These are phyloP conservation scores for Rhexocercosporidium sp. DNA, from an alignment of 2,329 filamentous ascomycete species.

Conservation along the genomic window DNA sequence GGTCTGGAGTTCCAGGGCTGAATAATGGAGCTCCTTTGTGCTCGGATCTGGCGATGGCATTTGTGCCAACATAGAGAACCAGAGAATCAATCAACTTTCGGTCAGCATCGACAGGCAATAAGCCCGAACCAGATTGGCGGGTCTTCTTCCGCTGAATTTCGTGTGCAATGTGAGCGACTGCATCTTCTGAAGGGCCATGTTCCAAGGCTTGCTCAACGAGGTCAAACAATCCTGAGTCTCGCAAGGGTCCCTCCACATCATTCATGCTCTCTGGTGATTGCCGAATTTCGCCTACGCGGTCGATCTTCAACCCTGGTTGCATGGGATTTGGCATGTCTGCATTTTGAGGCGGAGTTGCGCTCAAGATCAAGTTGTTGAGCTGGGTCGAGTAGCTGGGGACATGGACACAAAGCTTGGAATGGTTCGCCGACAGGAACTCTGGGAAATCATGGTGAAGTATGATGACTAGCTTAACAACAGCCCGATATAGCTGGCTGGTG, in stretches of 20 bases:
- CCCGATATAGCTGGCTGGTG: slow-evolving; percentile 84
- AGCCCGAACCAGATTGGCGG: slow-evolving; percentile 68
- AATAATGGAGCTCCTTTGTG: slow-evolving; percentile 68
- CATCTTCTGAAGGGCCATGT: slow-evolving; percentile 70
- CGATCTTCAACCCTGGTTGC: slow-evolving; percentile 74
- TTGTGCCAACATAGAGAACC: slow-evolving; percentile 79
- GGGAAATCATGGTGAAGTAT: slow-evolving; percentile 93
- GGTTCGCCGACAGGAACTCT: slow-evolving; percentile 88
- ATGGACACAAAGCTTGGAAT: slow-evolving; percentile 78
- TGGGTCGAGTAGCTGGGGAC: slow-evolving; percentile 87
- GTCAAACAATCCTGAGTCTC: slow-evolving; percentile 59
- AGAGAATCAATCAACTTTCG: slow-evolving; percentile 77
- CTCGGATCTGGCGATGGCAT: slow-evolving; percentile 66
- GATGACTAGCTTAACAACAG: slow-evolving; percentile 79
- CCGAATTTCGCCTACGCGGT: slow-evolving; percentile 76
- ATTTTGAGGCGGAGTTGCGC: slow-evolving; percentile 72
- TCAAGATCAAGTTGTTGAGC: slow-evolving; percentile 85
- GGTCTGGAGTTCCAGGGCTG: slow-evolving; percentile 67
- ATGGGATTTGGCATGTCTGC: slow-evolving; percentile 77
- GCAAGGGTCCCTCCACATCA: slow-evolving; percentile 59
- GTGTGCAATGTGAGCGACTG: slow-evolving; percentile 77
- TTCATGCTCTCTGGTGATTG: slow-evolving; percentile 69
- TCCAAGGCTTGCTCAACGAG: slow-evolving; percentile 64
- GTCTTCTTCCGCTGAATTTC: slow-evolving; percentile 66
- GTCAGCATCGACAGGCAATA: slow-evolving; percentile 71